phyloP scores from a whole-genome alignment of 2,329 filamentous ascomycete species.

The Cryphonectria carpinicola region DNA sequence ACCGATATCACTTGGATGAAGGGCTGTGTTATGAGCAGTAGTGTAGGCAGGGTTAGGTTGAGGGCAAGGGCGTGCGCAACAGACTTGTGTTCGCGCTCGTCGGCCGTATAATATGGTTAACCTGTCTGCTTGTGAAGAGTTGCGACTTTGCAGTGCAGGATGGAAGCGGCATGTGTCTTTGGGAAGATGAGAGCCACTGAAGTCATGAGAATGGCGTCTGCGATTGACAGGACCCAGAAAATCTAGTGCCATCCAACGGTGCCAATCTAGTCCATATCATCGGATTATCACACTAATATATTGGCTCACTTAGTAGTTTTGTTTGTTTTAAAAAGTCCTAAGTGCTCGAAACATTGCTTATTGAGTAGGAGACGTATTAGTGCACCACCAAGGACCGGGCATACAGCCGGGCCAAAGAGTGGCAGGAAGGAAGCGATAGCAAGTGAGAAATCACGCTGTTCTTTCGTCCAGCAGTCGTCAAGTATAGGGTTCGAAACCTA shows the following conservation, averaged over 20 bases:
- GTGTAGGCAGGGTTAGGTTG: constrained; percentile 40
- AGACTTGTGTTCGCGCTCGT: background rate
- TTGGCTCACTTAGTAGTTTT: too few species aligned
- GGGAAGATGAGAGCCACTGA: constrained; percentile 44
- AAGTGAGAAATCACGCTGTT: constrained; percentile 7
- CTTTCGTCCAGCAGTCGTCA: background rate
- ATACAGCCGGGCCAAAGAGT: constrained; percentile 44
- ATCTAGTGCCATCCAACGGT: too few species aligned
- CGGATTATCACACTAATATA: too few species aligned
- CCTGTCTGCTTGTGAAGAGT: constrained; percentile 23
- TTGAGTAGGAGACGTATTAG: too few species aligned
- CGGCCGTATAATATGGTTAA: background rate
- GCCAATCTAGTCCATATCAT: too few species aligned
- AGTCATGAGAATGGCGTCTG: too few species aligned
- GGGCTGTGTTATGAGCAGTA: constrained; percentile 53
- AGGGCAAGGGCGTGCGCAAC: background rate
- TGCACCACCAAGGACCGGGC: too few species aligned
- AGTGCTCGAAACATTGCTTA: too few species aligned
- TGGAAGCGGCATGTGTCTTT: constrained; percentile 44
- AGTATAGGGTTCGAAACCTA: background rate
- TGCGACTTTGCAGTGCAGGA: constrained; percentile 30
- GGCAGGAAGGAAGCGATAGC: constrained; percentile 18
- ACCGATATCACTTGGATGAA: constrained; percentile 54
- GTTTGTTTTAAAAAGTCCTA: too few species aligned
- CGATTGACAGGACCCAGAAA: too few species aligned